Conservation (phyloP, 352 stramenopile genomes). For the Saprolegnia parasitica region DNA sequence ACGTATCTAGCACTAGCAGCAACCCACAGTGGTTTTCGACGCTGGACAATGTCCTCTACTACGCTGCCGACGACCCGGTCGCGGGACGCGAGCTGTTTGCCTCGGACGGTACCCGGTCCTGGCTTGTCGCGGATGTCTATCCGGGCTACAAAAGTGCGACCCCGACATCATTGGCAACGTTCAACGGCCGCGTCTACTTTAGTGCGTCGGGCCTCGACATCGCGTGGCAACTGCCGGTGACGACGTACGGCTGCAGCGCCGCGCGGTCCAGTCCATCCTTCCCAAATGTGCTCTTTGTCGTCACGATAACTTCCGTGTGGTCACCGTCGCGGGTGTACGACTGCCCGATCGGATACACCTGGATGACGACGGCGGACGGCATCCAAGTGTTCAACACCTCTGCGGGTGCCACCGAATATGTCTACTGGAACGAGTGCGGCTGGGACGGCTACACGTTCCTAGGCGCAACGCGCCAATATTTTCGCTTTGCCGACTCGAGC, state of each 20-base stretch:
- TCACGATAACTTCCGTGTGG: constrained; percentile 49
- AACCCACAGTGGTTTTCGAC: constrained; percentile 33
- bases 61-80: constrained; percentile 38
- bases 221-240: constrained; percentile 35
- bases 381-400: constrained; percentile 29
- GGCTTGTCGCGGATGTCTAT: constrained; percentile 52
- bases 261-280: constrained; percentile 42
- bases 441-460: constrained; percentile 63
- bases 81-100: constrained; percentile 66
- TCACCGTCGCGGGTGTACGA: constrained; percentile 45
- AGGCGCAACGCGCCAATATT: constrained; percentile 41
- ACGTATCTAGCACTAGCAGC: constrained; percentile 29
- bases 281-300: constrained; percentile 50
- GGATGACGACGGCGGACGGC: constrained; percentile 51
- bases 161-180: constrained; percentile 42
- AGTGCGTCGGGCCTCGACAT: constrained; percentile 56
- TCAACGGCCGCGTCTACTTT: constrained; percentile 59
- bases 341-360: constrained; percentile 65
- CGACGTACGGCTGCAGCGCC: constrained; percentile 39
- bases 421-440: constrained; percentile 73
- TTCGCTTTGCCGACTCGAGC: constrained; percentile 71
- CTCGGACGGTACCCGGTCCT: constrained; percentile 47
- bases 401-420: constrained; percentile 33
- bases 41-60: constrained; percentile 39
- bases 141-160: constrained; percentile 41